Evolutionary conservation across 2,329 filamentous ascomycete genomes (phyloP), one percentile per base, ranked within the genome.

Genomic region (Seiridium unicorne): DNA sequence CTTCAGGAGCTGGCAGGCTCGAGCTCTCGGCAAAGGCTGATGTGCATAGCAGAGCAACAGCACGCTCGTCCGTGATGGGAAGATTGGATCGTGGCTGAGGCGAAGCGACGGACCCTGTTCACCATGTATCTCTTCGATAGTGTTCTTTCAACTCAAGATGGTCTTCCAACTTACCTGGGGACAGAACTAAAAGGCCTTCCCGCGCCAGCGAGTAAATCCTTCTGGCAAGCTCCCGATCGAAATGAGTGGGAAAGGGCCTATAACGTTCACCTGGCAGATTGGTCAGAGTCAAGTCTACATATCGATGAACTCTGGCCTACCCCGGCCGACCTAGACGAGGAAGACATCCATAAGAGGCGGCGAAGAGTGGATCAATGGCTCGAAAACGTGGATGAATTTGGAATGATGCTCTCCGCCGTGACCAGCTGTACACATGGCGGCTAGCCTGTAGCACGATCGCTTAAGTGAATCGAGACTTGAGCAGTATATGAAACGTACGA

Each of bases 61-160:
- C 69, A 69, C 0, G 61, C 66, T 0, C 74, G 76, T 2, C 83
- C 83, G 0, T 69, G 58, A 5, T 84, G 83, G 83, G 81, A 84
- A 60, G 71, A 74, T 1, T 86, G 84, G 84, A 77, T 84, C 4
- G 67, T 82, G 0, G 78, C 78, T 0, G 81, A 83, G 48, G 75
- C 83, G 0, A 86, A 84, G 61, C 74, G 83, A 2, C 75, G 84
- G 3, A 78, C 80, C 0, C 61, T 86, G 0, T 84, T 76, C 60
- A 73, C 75, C 0, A 81, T 84, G 76, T 85, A 84, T 58, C 69
- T 86, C 3, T 79, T 86, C 48, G 81, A 82, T 60, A 83, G 77
- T 47, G 66, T 83, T 0, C 76, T 84, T 5, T 76, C 77, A 1
- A 66, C 75, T 0, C 71, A 77, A 7, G 73, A 81, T 4, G 73